Base-by-base conservation (phyloP, 805 yeast genomes). In the Lipomyces oligophaga region DNA sequence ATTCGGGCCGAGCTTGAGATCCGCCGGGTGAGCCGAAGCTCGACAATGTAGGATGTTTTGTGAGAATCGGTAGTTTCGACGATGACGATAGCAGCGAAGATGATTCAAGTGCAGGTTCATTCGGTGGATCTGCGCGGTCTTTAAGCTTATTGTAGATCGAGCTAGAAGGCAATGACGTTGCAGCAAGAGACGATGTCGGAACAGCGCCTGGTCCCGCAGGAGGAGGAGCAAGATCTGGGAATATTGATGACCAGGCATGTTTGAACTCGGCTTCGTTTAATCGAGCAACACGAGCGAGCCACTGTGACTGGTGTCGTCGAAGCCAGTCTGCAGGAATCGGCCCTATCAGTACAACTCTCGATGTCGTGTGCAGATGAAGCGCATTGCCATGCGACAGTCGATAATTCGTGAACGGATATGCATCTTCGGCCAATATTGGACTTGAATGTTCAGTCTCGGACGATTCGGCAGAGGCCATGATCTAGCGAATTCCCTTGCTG, bases 321-420 rank as follows among this genome's bases (percentile, higher is more conserved):
- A 67, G 59, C 87, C 86, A 83, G 10, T 73, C 60, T 20, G 65
- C 63, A 0, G 89, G 90, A 1, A 80, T 61, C 0, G 72, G 68
- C 0, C 90, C 90, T 4, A 84, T 54, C 6, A 81, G 64, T 0
- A 75, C 63, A 1, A 73, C 67, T 38, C 68, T 67, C 0, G 85
- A 72, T 8, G 68, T 64, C n/a, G 68, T 66, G 20, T 78, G 67
- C 5, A 84, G 60, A 44, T 77, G 75, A 3, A 57, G 41, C 0
- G 81, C 67, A 6, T 71, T 66, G n/a, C 76, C 71, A 60, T 79
- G 80, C 13, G 72, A 63, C 21, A 84, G 65, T 34, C 84, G 68
- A 48, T 73, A 78, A 0, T 83, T 81, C 0, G 86, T 78, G 64
- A 77, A 83, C 1, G 86, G 80, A 26, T 34, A 35, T 8, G 41